Base-by-base conservation (phyloP, 2,329 filamentous ascomycete species). In the Lachnellula hyalina region DNA sequence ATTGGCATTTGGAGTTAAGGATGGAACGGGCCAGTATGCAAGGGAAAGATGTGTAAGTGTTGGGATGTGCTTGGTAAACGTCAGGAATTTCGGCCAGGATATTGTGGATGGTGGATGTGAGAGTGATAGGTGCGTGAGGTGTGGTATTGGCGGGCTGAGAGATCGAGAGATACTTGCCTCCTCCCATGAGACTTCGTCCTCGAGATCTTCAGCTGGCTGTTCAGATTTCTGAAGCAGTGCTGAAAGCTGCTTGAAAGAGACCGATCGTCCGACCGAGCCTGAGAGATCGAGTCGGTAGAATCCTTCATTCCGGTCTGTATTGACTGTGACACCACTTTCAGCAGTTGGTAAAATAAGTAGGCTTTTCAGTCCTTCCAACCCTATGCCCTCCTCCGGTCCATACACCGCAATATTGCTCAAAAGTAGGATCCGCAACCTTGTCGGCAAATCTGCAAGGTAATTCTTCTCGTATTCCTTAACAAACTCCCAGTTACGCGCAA, bases 1-100 rank as follows among this genome's bases (percentile, higher is more conserved):
- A 54, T 73, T 76, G 6, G 81, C 75, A 59, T 79, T 78, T 8
- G 79, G 79, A 2, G 80, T 81, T n/a, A 83, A 69, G 15, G 75
- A 76, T 2, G 83, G 83, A 49, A 77, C 75, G 1, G 83, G 83
- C 83, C 83, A 86, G 65, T 78, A 80, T 15, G 82, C 81, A 6
- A 86, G 73, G 59, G 77, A 83, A 41, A 86, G 72, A 62, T 86
- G 82, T 1, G 83, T 86, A 40, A 86, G 68, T 14, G 73, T 76
- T 0, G 74, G 74, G 6, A 83, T 66, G 60, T 78, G 81, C 11
- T 72, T 66, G 0, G 80, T 75, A n/a, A 86, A 67, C 2, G 73
- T 62, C 23, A 86, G 71, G 4, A 86, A 74, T 36, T 83, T 80
- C 47, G 75, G 78, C 83, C 83, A 86, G 1, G 81, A 83, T 15